Conservation (phyloP, 768 basidiomycete genomes). For the Candolleomyces eurysporus region DNA sequence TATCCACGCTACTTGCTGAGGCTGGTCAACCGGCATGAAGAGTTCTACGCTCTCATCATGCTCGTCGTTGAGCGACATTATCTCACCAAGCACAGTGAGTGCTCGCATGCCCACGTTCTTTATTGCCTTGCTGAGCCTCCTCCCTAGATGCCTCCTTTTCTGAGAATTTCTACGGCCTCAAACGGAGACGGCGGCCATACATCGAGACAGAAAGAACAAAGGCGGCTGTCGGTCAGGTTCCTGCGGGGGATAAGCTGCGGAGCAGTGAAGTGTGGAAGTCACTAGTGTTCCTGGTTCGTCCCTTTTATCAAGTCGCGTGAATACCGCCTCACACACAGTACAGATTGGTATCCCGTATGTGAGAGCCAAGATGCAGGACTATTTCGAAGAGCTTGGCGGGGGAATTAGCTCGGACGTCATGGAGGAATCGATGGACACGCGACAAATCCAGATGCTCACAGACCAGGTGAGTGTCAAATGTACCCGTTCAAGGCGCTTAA, state of each 20-base stretch:
- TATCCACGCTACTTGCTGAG: constrained; percentile 91
- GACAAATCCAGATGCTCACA: constrained; percentile 43
- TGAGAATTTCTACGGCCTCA: constrained; percentile 95
- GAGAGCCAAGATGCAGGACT: constrained; percentile 85
- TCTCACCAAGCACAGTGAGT: constrained; percentile 79
- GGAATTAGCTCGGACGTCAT: constrained; percentile 66
- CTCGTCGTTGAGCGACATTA: constrained; percentile 89
- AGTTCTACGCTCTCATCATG: constrained; percentile 90
- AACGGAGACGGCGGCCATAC: constrained; percentile 69
- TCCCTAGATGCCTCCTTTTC: constrained; percentile 84
- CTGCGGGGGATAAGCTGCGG: constrained; percentile 64
- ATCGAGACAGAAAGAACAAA: constrained; percentile 67
- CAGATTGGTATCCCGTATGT: constrained; percentile 89
- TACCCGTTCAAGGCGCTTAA: neutral
- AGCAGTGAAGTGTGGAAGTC: constrained; percentile 71
- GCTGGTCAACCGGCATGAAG: constrained; percentile 93
- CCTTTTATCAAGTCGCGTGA: neutral
- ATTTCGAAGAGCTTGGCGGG: constrained; percentile 88
- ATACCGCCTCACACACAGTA: neutral
- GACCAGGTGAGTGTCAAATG: constrained; percentile 45
- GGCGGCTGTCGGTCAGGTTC: constrained; percentile 65
- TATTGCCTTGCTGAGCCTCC: constrained; percentile 6
- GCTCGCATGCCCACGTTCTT: neutral
- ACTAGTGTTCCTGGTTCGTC: constrained; percentile 73
- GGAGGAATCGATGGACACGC: constrained; percentile 47